These are phyloP conservation scores for Mucor velutinosus DNA, from an alignment of 371 early-diverging fungal genomes.

Conservation along the genomic window DNA sequence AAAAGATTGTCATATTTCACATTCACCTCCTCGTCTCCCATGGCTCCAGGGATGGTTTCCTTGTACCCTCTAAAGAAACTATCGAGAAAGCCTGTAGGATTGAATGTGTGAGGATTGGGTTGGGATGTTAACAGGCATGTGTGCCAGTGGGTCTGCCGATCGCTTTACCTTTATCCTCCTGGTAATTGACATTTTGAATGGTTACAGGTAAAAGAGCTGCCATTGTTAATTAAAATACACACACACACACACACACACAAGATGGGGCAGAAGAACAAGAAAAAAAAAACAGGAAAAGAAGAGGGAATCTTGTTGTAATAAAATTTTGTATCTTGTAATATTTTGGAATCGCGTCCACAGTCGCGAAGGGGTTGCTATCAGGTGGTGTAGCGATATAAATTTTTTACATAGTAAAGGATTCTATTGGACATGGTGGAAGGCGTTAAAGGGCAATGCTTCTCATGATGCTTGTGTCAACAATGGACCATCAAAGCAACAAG, in stretches of 20 bases:
- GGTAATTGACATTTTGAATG: conserved; percentile 32
- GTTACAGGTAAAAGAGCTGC: conserved; percentile 41
- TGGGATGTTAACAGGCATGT: too few relatives aligned
- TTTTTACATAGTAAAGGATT: neutral
- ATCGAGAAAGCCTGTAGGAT: conserved; percentile 23
- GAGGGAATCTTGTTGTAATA: neutral
- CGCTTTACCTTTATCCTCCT: conserved; percentile 36
- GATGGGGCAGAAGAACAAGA: too few relatives aligned
- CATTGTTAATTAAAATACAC: conserved; percentile 18
- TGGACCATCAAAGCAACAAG: too few relatives aligned
- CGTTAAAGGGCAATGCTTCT: neutral
- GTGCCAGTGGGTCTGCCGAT: too few relatives aligned
- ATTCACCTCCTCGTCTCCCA: conserved; percentile 29
- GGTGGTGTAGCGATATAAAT: neutral
- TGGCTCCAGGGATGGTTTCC: conserved; percentile 17
- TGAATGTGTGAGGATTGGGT: too few relatives aligned
- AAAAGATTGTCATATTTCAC: conserved; percentile 38
- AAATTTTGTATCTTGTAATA: conserved; percentile 3
- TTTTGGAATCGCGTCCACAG: neutral
- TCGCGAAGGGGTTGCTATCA: neutral
- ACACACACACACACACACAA: too few relatives aligned
- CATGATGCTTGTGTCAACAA: too few relatives aligned
- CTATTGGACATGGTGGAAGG: conserved; percentile 1
- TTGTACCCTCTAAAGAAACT: conserved; percentile 35
- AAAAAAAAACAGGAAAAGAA: neutral